phyloP scores from a whole-genome alignment of 805 yeast genomes.

The Wickerhamomyces xylosicus region DNA sequence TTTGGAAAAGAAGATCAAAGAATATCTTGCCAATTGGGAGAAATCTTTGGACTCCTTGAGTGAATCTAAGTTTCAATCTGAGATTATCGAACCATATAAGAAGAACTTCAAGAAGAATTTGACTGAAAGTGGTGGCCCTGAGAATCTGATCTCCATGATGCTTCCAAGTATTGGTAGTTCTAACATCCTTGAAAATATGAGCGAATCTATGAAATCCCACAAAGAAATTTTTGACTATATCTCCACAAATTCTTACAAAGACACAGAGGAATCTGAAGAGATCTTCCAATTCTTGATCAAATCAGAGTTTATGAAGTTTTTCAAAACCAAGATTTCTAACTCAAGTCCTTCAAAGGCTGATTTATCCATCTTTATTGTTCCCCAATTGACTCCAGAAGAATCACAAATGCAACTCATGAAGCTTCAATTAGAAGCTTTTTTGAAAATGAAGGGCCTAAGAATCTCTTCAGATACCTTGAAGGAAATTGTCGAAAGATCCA shows the following conservation, averaged over 20 bases:
- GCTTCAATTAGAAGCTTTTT: conserved; percentile 32
- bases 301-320: conserved; percentile 6
- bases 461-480: conserved; percentile 30
- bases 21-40: conserved; percentile 34
- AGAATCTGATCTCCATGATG: conserved; percentile 24
- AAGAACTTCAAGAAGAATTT: conserved; percentile 9
- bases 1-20: conserved; percentile 37
- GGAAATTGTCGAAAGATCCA: conserved; percentile 26
- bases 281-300: conserved; percentile 2
- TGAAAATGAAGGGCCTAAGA: conserved; percentile 37
- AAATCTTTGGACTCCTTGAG: conserved; percentile 19
- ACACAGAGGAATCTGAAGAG: conserved; percentile 18
- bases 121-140: conserved; percentile 21
- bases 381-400: conserved; percentile 28
- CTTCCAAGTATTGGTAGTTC: conserved; percentile 26
- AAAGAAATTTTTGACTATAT: conserved; percentile 21
- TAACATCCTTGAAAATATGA: conserved; percentile 10
- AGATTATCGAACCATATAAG: conserved; percentile 29
- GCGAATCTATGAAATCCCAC: conserved; percentile 30
- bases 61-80: conserved; percentile 25
- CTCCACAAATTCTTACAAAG: conserved; percentile 11
- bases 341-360: conserved; percentile 24
- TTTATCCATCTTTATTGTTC: conserved; percentile 30
- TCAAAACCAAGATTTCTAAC: conserved; percentile 30
- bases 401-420: conserved; percentile 24